These are phyloP conservation scores for Raffaelea deltoideospora DNA, from an alignment of 2,329 filamentous ascomycete species.

Conservation along the genomic window DNA sequence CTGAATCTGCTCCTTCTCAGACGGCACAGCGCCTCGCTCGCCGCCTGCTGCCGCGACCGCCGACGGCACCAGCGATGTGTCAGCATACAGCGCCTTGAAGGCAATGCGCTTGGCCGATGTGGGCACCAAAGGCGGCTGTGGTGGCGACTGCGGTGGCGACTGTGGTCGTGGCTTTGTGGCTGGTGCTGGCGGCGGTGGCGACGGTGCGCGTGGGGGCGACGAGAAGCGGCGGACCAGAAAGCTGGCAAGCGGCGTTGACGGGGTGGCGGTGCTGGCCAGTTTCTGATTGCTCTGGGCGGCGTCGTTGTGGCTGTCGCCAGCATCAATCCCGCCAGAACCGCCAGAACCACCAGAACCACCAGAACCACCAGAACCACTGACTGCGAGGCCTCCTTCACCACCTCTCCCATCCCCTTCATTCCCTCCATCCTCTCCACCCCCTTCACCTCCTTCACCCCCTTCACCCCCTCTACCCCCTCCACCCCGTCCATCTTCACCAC, in stretches of 20 bases:
- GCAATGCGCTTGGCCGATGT: conserved; percentile 29
- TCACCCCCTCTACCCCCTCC: no score
- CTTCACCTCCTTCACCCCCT: no score
- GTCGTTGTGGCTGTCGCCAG: conserved; percentile 3
- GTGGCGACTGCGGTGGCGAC: no score
- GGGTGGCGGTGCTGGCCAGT: background rate
- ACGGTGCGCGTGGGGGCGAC: conserved; percentile 16
- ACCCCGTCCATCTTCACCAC: no score
- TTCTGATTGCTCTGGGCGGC: no score
- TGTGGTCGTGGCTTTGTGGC: no score
- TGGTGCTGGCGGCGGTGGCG: conserved; percentile 15
- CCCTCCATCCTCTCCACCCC: no score
- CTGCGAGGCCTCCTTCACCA: no score
- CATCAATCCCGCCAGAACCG: background rate
- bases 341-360: no score
- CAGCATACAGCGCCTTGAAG: conserved; percentile 38
- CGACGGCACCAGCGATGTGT: conserved; percentile 28
- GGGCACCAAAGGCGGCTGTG: no score
- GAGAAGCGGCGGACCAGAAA: conserved; percentile 24
- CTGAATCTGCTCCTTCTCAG: conserved; percentile 40
- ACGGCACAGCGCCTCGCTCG: conserved; percentile 19
- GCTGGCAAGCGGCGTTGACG: conserved; percentile 19
- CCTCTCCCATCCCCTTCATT: no score
- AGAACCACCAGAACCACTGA: no score
- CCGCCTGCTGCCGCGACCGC: conserved; percentile 27